Evolutionary conservation across 139 green algal genomes (phyloP).

Genomic region (Tetraselmis striata): DNA sequence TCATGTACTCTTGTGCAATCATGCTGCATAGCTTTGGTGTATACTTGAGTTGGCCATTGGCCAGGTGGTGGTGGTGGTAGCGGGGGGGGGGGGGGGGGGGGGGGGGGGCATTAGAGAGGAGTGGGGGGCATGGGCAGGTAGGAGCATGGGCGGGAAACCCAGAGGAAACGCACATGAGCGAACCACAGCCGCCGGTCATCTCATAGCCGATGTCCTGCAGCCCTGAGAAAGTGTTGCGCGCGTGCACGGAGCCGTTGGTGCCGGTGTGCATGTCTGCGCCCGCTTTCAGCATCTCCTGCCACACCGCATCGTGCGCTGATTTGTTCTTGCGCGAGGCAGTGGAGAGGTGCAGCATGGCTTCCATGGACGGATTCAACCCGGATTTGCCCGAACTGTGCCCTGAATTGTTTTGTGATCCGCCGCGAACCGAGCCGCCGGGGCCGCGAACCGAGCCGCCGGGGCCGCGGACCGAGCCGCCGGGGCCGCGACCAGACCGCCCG

Average conservation of each 20-base stretch:
- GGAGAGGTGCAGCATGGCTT: neutral
- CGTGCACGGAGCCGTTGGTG: neutral
- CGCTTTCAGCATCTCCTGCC: neutral
- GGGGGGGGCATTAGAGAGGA: too few species aligned
- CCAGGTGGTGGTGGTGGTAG: too few species aligned
- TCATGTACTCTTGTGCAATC: too few species aligned
- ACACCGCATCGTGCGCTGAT: neutral
- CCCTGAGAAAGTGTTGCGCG: neutral
- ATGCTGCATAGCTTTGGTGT: too few species aligned
- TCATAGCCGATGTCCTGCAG: neutral
- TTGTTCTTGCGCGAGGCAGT: neutral
- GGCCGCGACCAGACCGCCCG: too few species aligned
- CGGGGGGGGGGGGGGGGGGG: too few species aligned
- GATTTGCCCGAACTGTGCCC: neutral
- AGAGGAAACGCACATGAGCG: neutral
- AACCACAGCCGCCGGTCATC: neutral
- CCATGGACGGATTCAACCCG: neutral
- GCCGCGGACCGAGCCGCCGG: neutral
- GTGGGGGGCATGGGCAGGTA: too few species aligned
- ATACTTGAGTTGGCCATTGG: too few species aligned
- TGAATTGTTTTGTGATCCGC: neutral
- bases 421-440: neutral
- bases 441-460: too few species aligned
- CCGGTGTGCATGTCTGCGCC: neutral
- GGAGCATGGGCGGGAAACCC: too few species aligned